phyloP scores from a whole-genome alignment of 768 basidiomycete genomes.

The Steccherinum ochraceum region DNA sequence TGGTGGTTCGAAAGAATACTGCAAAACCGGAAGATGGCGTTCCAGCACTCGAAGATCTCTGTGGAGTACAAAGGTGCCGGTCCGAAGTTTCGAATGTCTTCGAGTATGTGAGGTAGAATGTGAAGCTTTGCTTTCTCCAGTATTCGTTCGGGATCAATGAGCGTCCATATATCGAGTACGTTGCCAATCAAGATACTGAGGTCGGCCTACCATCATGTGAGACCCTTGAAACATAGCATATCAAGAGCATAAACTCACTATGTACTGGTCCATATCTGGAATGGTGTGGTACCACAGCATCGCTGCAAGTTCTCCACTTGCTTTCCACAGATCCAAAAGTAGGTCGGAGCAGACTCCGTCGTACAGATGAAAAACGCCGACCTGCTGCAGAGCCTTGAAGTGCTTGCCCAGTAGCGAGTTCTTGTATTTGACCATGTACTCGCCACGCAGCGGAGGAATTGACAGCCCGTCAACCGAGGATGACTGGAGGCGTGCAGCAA shows the following conservation, averaged over 20 bases:
- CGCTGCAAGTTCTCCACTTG: slow-evolving; percentile 13
- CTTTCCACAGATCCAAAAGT: slow-evolving; percentile 12
- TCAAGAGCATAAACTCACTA: slow-evolving; percentile 13
- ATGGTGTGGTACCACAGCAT: slow-evolving; percentile 19
- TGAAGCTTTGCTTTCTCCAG: slow-evolving; percentile 15
- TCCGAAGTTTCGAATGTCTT: slow-evolving; percentile 23
- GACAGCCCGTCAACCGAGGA: slow-evolving; percentile 23
- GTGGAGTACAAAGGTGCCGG: slow-evolving; percentile 28
- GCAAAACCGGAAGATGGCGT: slow-evolving; percentile 34
- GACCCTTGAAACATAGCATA: background rate
- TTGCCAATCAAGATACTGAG: slow-evolving; percentile 11
- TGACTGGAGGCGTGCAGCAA: slow-evolving; percentile 25
- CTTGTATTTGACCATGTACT: slow-evolving; percentile 37
- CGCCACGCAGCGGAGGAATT: slow-evolving; percentile 27
- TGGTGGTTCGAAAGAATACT: slow-evolving; percentile 36
- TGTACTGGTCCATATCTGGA: slow-evolving; percentile 13
- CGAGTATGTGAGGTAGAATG: slow-evolving; percentile 9
- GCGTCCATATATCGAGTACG: slow-evolving; percentile 10
- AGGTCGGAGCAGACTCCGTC: slow-evolving; percentile 8
- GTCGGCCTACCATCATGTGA: slow-evolving; percentile 7
- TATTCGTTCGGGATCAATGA: slow-evolving; percentile 9
- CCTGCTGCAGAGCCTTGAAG: slow-evolving; percentile 33
- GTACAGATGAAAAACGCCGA: slow-evolving; percentile 28
- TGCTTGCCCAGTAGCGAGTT: slow-evolving; percentile 37
- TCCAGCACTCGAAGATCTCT: slow-evolving; percentile 36